phyloP scores from a whole-genome alignment of 768 basidiomycete species.

The Terana coerulea region DNA sequence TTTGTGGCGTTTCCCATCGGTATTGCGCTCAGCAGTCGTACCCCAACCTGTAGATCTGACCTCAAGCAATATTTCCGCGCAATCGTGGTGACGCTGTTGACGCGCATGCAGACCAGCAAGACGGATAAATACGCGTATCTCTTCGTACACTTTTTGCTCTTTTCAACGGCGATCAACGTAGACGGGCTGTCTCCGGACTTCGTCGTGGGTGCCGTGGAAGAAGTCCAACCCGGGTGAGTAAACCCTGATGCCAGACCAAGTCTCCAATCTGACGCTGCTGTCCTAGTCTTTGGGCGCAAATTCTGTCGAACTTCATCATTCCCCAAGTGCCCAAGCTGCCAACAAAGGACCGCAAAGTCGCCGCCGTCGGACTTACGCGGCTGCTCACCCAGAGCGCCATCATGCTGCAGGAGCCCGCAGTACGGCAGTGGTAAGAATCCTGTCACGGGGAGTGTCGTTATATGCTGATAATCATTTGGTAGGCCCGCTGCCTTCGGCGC shows the following conservation, averaged over 20 bases:
- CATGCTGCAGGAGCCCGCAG: constrained; percentile 64
- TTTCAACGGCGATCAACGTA: constrained; percentile 69
- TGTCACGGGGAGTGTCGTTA: too few species aligned
- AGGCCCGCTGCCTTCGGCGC: constrained; percentile 73
- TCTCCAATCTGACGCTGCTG: constrained; percentile 10
- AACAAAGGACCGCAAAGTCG: constrained; percentile 80
- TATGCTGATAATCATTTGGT: neutral
- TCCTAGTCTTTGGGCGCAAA: constrained; percentile 73
- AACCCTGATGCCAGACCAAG: neutral
- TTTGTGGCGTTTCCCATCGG: neutral
- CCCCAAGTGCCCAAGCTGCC: constrained; percentile 81
- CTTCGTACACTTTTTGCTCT: constrained; percentile 76
- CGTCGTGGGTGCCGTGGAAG: constrained; percentile 73
- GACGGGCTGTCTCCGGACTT: constrained; percentile 76
- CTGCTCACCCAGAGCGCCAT: constrained; percentile 70
- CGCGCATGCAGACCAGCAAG: constrained; percentile 82
- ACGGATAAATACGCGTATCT: constrained; percentile 85
- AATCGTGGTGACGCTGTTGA: constrained; percentile 74
- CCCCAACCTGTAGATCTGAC: constrained; percentile 39
- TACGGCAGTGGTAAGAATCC: constrained; percentile 66
- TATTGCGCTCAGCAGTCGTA: too few species aligned
- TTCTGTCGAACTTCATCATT: constrained; percentile 71
- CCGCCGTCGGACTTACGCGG: constrained; percentile 73
- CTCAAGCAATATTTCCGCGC: constrained; percentile 74
- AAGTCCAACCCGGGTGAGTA: constrained; percentile 78